Conservation (phyloP, 352 stramenopile species). For the Blastocystis sp. region DNA sequence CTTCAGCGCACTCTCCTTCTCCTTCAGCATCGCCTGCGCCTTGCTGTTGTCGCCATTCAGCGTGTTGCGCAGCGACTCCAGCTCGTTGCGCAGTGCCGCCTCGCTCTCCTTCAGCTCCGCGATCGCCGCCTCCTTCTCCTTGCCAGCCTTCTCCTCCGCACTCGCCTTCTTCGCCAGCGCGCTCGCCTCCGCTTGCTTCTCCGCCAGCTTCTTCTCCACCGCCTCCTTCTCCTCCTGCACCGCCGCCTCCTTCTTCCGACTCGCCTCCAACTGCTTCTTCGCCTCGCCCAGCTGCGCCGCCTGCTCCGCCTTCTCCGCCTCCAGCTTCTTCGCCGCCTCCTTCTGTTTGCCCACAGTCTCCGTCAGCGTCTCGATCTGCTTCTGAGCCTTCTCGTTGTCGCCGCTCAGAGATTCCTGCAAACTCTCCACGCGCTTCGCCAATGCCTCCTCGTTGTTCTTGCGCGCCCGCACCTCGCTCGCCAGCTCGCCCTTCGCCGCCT, state of each 20-base stretch:
- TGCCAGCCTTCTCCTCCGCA: too few species aligned
- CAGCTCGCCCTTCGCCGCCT: neutral
- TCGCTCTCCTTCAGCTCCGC: constrained; percentile 6
- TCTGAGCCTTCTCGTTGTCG: constrained; percentile 44
- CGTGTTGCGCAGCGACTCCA: too few species aligned
- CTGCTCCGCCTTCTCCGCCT: constrained; percentile 30
- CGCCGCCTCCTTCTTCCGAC: neutral
- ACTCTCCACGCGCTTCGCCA: constrained; percentile 23
- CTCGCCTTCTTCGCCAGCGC: neutral
- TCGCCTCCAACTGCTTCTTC: neutral
- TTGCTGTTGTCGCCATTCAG: neutral
- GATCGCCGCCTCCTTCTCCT: neutral
- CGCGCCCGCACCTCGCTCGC: constrained; percentile 7
- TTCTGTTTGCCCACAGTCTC: constrained; percentile 4
- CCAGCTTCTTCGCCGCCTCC: constrained; percentile 23
- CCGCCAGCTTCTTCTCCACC: neutral
- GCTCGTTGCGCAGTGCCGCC: neutral
- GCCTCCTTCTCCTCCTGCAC: neutral
- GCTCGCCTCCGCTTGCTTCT: neutral
- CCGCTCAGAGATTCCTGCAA: constrained; percentile 26
- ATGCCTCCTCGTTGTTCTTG: constrained; percentile 1
- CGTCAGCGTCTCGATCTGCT: constrained; percentile 43
- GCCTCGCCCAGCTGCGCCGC: neutral
- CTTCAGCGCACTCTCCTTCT: neutral
- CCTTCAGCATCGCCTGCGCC: neutral